These are phyloP conservation scores for Melampsora americana DNA, from an alignment of 1,284 basidiomycete species.

Conservation along the genomic window DNA sequence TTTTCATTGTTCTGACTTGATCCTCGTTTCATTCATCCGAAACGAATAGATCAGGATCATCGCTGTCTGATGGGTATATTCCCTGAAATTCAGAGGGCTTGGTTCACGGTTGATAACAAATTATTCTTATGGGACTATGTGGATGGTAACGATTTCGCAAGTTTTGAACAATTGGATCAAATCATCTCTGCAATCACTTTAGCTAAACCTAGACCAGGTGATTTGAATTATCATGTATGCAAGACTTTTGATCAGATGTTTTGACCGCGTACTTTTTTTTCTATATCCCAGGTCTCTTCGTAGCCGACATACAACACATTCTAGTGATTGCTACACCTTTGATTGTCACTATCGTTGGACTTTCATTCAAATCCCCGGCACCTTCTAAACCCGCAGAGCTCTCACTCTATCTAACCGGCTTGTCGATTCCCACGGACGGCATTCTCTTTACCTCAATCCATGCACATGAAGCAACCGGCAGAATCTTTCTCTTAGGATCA, in stretches of 20 bases:
- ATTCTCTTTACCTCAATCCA: slow-evolving; percentile 73
- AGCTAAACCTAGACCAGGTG: slow-evolving; percentile 51
- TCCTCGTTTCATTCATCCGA: slow-evolving; percentile 16
- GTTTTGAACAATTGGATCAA: slow-evolving; percentile 86
- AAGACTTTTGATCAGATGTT: slow-evolving; percentile 4
- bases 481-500: slow-evolving; percentile 71
- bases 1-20: background rate
- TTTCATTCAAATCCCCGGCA: slow-evolving; percentile 63
- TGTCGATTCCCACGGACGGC: slow-evolving; percentile 69
- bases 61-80: slow-evolving; percentile 73
- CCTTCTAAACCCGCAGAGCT: slow-evolving; percentile 62
- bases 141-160: slow-evolving; percentile 84
- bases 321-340: slow-evolving; percentile 85
- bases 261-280: background rate
- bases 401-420: slow-evolving; percentile 85
- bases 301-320: slow-evolving; percentile 84
- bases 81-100: slow-evolving; percentile 87
- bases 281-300: slow-evolving; percentile 66
- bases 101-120: slow-evolving; percentile 92
- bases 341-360: slow-evolving; percentile 77
- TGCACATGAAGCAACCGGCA: slow-evolving; percentile 69
- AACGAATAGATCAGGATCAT: slow-evolving; percentile 46
- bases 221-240: background rate
- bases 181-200: slow-evolving; percentile 68
- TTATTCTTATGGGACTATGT: slow-evolving; percentile 95